A percentile compares a stretch with the other conserved stretches of the same genome.
These are phyloP conservation scores for Colletotrichum cordylinicola DNA, from an alignment of 2,329 filamentous ascomycete genomes.

Conservation along the genomic window DNA sequence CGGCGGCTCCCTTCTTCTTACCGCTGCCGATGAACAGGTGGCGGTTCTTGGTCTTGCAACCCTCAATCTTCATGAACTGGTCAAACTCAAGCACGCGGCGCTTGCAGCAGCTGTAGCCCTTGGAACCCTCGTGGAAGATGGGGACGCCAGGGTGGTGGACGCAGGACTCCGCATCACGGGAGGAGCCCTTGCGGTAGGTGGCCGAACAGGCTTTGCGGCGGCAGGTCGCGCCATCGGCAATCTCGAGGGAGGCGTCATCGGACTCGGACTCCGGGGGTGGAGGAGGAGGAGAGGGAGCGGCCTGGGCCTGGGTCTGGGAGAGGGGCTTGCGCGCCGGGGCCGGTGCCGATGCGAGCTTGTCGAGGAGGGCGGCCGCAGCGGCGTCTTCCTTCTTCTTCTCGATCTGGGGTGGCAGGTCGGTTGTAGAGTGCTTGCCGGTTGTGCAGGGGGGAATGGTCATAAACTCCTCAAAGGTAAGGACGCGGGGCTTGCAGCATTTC, in stretches of 20 bases:
- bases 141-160: constrained; percentile 88
- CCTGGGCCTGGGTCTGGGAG: constrained; percentile 42
- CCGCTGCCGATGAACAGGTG: constrained; percentile 87
- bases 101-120: constrained; percentile 98
- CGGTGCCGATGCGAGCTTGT: constrained; percentile 49
- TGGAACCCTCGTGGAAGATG: constrained; percentile 97
- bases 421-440: constrained; percentile 87
- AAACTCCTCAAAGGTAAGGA: constrained; percentile 98
- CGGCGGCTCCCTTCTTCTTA: constrained; percentile 65
- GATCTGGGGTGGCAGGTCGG: constrained; percentile 70
- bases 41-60: constrained; percentile 80
- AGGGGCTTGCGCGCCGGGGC: constrained; percentile 43
- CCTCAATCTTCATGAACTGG: constrained; percentile 94
- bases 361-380: constrained; percentile 34
- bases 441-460: constrained; percentile 92
- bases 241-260: constrained; percentile 77
- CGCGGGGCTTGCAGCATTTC: constrained; percentile 98
- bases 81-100: constrained; percentile 94
- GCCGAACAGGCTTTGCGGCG: constrained; percentile 77
- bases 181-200: constrained; percentile 65
- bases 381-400: constrained; percentile 58
- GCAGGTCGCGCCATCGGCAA: constrained; percentile 78
- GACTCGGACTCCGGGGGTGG: constrained; percentile 81
- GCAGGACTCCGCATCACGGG: constrained; percentile 77
- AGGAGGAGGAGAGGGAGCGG: constrained; percentile 58